phyloP scores from a whole-genome alignment of 1,284 basidiomycete species.

The Xerocomus minutiporus region DNA sequence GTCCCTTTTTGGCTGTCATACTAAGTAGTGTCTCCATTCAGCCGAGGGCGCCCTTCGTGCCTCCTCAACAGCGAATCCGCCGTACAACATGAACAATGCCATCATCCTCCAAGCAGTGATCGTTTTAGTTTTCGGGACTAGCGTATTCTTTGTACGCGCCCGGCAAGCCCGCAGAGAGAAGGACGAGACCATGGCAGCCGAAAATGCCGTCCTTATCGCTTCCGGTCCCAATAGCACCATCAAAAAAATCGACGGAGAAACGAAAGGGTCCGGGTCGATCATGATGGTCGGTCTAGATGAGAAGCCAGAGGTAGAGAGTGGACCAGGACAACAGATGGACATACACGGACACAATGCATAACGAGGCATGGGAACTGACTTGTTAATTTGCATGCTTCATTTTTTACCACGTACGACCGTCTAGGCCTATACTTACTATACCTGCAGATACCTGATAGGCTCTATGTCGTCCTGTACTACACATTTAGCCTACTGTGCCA shows the following conservation, averaged over 20 bases:
- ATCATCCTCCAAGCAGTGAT: constrained; percentile 59
- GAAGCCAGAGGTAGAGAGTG: not conserved
- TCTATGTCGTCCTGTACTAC: not conserved
- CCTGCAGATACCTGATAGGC: not conserved
- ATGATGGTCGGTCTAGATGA: not conserved
- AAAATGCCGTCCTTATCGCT: not conserved
- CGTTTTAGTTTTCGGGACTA: constrained; percentile 36
- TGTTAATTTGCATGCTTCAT: not conserved
- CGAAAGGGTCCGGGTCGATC: not conserved
- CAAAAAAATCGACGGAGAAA: not conserved
- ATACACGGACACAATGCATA: not conserved
- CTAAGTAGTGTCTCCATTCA: constrained; percentile 22
- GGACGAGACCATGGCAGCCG: constrained; percentile 43
- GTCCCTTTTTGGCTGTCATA: not conserved
- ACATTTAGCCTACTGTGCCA: not conserved
- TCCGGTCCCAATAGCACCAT: not conserved
- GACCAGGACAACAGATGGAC: not conserved
- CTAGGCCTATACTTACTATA: not conserved
- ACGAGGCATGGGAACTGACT: not conserved
- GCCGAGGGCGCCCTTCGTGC: constrained; percentile 64
- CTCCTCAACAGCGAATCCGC: constrained; percentile 52
- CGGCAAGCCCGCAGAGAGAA: constrained; percentile 54
- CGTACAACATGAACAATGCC: constrained; percentile 61
- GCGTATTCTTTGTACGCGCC: constrained; percentile 50
- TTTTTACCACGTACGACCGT: not conserved